Percentiles rank a stretch among this genome's conserved stretches.
Conservation (phyloP, 2,329 filamentous ascomycete species). For the Monosporascus sp. region DNA sequence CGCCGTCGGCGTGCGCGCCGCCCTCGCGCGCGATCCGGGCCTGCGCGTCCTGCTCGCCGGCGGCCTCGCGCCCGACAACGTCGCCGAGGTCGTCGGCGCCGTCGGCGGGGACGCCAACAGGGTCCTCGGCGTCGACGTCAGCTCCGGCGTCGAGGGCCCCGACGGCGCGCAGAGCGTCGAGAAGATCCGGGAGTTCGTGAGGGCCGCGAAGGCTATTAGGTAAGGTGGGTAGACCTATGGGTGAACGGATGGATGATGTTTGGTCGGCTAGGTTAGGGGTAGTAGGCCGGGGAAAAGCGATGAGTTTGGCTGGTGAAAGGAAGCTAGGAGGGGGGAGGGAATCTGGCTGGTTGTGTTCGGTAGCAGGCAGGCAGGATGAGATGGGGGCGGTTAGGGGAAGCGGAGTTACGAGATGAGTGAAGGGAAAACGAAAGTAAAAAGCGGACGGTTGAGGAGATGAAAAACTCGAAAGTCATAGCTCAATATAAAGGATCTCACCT, state of each 20-base stretch:
- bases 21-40: conserved; percentile 62
- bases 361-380: too few species aligned
- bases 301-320: not conserved
- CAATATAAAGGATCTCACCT: too few species aligned
- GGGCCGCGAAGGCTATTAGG: conserved; percentile 60
- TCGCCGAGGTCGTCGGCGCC: conserved; percentile 57
- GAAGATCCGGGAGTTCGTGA: conserved; percentile 77
- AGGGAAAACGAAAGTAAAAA: too few species aligned
- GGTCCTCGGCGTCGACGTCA: conserved; percentile 83
- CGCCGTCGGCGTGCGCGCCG: conserved; percentile 58
- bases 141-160: conserved; percentile 83
- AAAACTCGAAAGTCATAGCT: too few species aligned
- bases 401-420: too few species aligned
- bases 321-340: not conserved
- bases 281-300: not conserved
- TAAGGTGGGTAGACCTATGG: conserved; percentile 33
- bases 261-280: not conserved
- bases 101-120: conserved; percentile 56
- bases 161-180: conserved; percentile 73
- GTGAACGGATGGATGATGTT: too few species aligned
- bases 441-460: too few species aligned
- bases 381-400: too few species aligned
- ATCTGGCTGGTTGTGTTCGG: not conserved
- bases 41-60: conserved; percentile 78
- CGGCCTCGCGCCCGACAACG: conserved; percentile 75